Evolutionary conservation across 2,329 filamentous ascomycete genomes (phyloP), one percentile per base, ranked within the genome.

Genomic region (Aspergillus sp.): DNA sequence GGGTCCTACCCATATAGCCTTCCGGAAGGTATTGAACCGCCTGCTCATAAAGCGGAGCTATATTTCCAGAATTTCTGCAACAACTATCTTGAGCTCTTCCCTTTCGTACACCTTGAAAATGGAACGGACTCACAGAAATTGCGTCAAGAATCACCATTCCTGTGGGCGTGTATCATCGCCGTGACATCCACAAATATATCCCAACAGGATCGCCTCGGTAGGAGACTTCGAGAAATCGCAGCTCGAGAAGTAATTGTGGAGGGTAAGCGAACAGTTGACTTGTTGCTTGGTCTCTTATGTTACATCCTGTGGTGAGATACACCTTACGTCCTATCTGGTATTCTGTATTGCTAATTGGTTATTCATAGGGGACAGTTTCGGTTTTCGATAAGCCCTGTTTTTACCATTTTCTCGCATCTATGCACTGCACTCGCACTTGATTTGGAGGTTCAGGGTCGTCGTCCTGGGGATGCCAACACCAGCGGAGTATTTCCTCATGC

Each of bases 81-180:
- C 5, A 47, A 60, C 21, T 66, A 68, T 25, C 48, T 71, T 5
- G 56, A 52, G 40, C 52, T 58, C 11, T 60, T 72, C 5, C 72
- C 72, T 16, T 58, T 64, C 47, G 29, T 60, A n/a, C 36, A 62
- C 14, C 57, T 68, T 17, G 58, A 58, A 6, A 34, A 54, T 4
- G 50, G 58, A 40, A 45, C 64, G 9, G 68, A 59, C 11, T 60
- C 64, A 11, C 50, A 59, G 14, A 53, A 61, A 43, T 51, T 76
- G 2, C 67, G 65, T 13, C 47, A 55, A 5, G 57, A 71, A 13
- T 62, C 65, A 42, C 73, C 73, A 1, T 75, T 75, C 23, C 53
- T 74, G 7, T 76, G 72, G 72, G 52, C 72, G 16, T 68, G 68
- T 11, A 67, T 75, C 13, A 72, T 74, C 66, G 63, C 67, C 0